Base-by-base conservation (phyloP, 345 rosid species). In the Sapria himalayana region DNA sequence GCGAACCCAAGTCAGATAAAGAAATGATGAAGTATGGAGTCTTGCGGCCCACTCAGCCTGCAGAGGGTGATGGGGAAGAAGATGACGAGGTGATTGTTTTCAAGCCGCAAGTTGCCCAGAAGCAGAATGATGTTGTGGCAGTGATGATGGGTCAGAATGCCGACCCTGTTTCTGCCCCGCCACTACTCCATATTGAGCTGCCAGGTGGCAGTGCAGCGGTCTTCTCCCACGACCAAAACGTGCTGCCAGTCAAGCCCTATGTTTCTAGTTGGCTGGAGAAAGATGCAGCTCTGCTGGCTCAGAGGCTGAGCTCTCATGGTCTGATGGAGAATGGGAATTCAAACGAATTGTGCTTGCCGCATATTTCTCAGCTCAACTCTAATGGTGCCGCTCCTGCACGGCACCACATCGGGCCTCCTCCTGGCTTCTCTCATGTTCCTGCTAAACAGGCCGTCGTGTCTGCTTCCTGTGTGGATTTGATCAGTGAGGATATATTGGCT, bases 31-130 rank as follows among this genome's bases (percentile, higher is more conserved):
- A 49, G 37, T 21, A 58, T 41, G 63, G 57, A 37, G 40, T 48
- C 25, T 40, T 41, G 29, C 68, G 43, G 51, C 54, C 54, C 35
- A 72, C 50, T 33, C 54, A 59, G 46, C 69, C 57, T 37, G 42
- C 51, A 42, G 57, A 51, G 20, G 14, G 62, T 52, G 84, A 64
- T 37, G 86, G 62, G 52, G 94, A 79, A 14, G 98, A 70, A 19
- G 94, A 81, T 23, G 98, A 79, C 40, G 98, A 89, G 65, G 93
- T 69, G 40, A 89, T 89, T 67, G 92, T 89, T 55, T 89, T 82
- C 61, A 75, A 76, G 71, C 97, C 89, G 41, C 53, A 58, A 18
- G 73, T 61, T 29, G 16, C 70, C 43, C 91, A 71, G 57, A 89
- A 74, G 65, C 66, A 52, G 53, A 52, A 51, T 35, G 75, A 63